Conservation (phyloP, 305 asterid species). For the Ilex paraguariensis region DNA sequence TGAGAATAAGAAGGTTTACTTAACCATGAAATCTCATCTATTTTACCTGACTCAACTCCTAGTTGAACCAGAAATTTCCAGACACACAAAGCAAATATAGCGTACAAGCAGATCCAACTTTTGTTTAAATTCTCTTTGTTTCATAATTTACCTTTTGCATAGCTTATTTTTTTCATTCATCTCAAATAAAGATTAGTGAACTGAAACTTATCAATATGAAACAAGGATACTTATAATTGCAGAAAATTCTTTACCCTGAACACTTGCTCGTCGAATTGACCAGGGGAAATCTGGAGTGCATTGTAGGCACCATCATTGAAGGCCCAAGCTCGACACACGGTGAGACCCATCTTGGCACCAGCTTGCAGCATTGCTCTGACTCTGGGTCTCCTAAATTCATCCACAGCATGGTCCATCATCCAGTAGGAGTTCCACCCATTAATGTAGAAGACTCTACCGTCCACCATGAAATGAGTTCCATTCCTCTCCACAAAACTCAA, state of each 20-base stretch:
- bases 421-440: constrained; percentile 99
- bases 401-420: constrained; percentile 98
- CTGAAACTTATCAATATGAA: constrained; percentile 2
- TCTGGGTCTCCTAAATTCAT: constrained; percentile 50
- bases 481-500: constrained; percentile 87
- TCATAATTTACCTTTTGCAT: not conserved
- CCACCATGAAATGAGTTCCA: constrained; percentile 84
- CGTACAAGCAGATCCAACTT: not conserved
- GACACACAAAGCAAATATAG: not conserved
- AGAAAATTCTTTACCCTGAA: constrained; percentile 59
- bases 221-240: constrained; percentile 8
- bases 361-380: constrained; percentile 63
- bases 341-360: constrained; percentile 94
- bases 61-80: too few species aligned
- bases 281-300: constrained; percentile 89
- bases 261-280: constrained; percentile 74
- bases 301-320: constrained; percentile 94
- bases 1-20: too few species aligned
- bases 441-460: constrained; percentile 78
- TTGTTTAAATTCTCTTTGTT: too few species aligned
- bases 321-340: constrained; percentile 98
- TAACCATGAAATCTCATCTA: too few species aligned
- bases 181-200: not conserved
- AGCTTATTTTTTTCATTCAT: not conserved
- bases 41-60: too few species aligned